Evolutionary conservation across 2,329 filamentous ascomycete genomes (phyloP).

Genomic region (Calonectria hongkongensis): DNA sequence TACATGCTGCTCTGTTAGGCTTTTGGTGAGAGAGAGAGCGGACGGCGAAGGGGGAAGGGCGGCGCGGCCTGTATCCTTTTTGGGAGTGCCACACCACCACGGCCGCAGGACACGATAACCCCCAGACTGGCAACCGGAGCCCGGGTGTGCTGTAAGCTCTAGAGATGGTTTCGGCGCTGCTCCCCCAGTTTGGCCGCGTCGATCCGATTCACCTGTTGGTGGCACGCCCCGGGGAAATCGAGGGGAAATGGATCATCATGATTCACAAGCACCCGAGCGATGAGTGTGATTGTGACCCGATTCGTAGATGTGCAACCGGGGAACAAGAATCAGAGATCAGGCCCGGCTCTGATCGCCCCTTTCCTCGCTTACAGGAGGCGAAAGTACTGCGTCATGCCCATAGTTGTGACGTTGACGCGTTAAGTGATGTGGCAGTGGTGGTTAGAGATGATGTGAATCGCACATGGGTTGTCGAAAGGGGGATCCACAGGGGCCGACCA

Average conservation of each 20-base stretch:
- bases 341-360: not conserved
- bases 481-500: conserved; percentile 31
- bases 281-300: not conserved
- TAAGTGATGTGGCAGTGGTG: conserved; percentile 27
- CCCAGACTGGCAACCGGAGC: not conserved
- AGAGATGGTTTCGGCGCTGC: not conserved
- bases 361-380: not conserved
- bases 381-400: not conserved
- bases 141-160: not conserved
- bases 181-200: not conserved
- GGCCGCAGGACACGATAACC: not conserved
- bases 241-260: not conserved
- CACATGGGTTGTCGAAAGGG: conserved; percentile 25
- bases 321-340: conserved; percentile 16
- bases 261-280: not conserved
- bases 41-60: not conserved
- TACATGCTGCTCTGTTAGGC: not conserved
- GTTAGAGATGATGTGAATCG: conserved; percentile 25
- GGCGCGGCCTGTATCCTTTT: not conserved
- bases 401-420: conserved; percentile 10
- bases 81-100: not conserved
- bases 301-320: not conserved
- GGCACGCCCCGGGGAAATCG: not conserved
- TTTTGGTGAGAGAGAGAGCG: not conserved
- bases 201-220: not conserved